These are phyloP conservation scores for Stygiomarasmius scandens DNA, from an alignment of 1,284 basidiomycete species.

Conservation along the genomic window DNA sequence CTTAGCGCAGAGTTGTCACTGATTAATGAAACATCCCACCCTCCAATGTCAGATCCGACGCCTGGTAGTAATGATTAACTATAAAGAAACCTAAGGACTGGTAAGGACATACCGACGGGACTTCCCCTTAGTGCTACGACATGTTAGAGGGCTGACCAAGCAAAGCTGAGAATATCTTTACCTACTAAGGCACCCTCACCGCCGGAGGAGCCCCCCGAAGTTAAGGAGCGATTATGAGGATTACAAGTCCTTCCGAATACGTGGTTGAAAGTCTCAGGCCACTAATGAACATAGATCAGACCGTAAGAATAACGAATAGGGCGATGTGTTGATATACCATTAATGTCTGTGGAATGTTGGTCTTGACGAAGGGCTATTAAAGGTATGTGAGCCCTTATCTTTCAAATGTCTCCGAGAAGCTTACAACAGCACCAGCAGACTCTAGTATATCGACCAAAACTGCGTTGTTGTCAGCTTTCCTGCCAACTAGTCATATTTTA, in stretches of 20 bases:
- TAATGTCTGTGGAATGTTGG: slow-evolving; percentile 64
- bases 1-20: neutral
- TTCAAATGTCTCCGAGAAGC: no score
- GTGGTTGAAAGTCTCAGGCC: slow-evolving; percentile 57
- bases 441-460: slow-evolving; percentile 52
- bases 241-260: slow-evolving; percentile 65
- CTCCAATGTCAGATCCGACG: slow-evolving; percentile 75
- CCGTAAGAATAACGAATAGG: neutral
- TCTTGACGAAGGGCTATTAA: slow-evolving; percentile 51
- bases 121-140: slow-evolving; percentile 63
- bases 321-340: slow-evolving; percentile 35
- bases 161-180: slow-evolving; percentile 14
- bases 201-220: slow-evolving; percentile 57
- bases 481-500: slow-evolving; percentile 37
- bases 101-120: slow-evolving; percentile 46
- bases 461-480: slow-evolving; percentile 48
- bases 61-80: no score
- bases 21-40: slow-evolving; percentile 34
- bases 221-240: slow-evolving; percentile 54
- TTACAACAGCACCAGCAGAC: slow-evolving; percentile 55
- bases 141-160: neutral
- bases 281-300: slow-evolving; percentile 34
- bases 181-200: slow-evolving; percentile 60
- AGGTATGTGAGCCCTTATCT: no score
- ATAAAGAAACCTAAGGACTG: no score